Evolutionary conservation across 768 basidiomycete species (phyloP), one percentile per base, ranked within the genome.

Genomic region (Termitomyces sp.): DNA sequence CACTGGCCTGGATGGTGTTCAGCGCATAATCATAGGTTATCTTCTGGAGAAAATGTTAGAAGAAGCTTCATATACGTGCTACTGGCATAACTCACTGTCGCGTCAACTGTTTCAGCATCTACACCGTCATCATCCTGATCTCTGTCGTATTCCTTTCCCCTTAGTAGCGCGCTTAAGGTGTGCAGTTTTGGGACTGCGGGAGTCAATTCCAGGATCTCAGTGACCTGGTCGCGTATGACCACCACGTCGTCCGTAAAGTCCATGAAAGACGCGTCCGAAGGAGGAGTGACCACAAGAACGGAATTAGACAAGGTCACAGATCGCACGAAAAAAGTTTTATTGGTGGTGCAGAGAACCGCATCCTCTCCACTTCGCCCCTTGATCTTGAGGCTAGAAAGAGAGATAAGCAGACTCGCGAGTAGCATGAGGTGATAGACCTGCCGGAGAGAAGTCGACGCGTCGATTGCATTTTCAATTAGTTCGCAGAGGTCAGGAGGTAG

Each of bases 301-400:
- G 93, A 87, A 69, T 98, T 98, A 17, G 94, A 97, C 47, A 97
- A 75, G 9, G 80, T 78, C n/a, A 98, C 86, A 0, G 94, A 89
- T 54, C 95, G 86, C 28, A 98, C 73, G 2, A 81, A 66, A 67
- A 88, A 99, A 0, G 96, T 98, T 67, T 81, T 84, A 56, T 86
- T 78, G 0, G 76, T 63, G 0, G 94, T 96, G 68, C 96, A 98
- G 9, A 96, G 73, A 0, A 97, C 94, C 0, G 95, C 96, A 63
- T 95, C 89, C 62, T 98, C 94, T 30, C 79, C 78, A 1, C 82
- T 70, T 44, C 84, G 75, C 7, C 95, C 96, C 68, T 94, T 95
- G 71, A 98, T 87, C 28, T 79, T 78, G 53, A 94, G 68, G 42
- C 89, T 89, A 49, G 54, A 55, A 58, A 61, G 56, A 53, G 58